Percentiles rank a stretch among this genome's conserved stretches.
Evolutionary conservation across 192 early-diverging fungal genomes (phyloP).

Genomic region (Backusella westeae): DNA sequence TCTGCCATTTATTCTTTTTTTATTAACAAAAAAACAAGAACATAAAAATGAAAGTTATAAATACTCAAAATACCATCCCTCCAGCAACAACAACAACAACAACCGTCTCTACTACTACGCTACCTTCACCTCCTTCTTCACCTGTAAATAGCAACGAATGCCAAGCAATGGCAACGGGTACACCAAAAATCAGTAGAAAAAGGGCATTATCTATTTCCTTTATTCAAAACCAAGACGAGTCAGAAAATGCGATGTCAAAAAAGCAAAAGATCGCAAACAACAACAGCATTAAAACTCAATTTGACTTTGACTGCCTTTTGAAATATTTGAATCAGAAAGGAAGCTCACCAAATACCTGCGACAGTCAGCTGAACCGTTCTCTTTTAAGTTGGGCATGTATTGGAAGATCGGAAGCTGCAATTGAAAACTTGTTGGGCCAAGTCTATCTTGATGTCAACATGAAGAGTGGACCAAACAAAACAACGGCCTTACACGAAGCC

Average conservation of each 20-base stretch:
- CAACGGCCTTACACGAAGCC: slow-evolving; percentile 18
- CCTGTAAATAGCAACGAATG: background rate
- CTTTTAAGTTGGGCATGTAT: slow-evolving; percentile 23
- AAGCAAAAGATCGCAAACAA: slow-evolving; percentile 11
- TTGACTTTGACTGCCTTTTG: background rate
- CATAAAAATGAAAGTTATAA: slow-evolving; percentile 1
- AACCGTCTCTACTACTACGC: background rate
- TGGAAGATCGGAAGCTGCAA: slow-evolving; percentile 10
- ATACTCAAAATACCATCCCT: background rate
- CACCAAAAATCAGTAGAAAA: background rate
- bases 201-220: slow-evolving; percentile 1
- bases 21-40: background rate
- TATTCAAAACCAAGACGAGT: background rate
- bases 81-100: background rate
- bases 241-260: background rate
- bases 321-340: slow-evolving; percentile 14
- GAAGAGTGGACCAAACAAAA: slow-evolving; percentile 7
- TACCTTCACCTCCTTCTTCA: slow-evolving; percentile 28
- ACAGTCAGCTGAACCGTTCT: background rate
- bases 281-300: background rate
- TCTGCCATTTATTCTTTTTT: background rate
- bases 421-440: slow-evolving; percentile 8
- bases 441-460: slow-evolving; percentile 11
- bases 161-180: slow-evolving; percentile 3
- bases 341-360: background rate